Percentiles rank a stretch among this genome's conserved stretches.
Evolutionary conservation across 192 early-diverging fungal genomes (phyloP).

Genomic region (Coemansia sp.): DNA sequence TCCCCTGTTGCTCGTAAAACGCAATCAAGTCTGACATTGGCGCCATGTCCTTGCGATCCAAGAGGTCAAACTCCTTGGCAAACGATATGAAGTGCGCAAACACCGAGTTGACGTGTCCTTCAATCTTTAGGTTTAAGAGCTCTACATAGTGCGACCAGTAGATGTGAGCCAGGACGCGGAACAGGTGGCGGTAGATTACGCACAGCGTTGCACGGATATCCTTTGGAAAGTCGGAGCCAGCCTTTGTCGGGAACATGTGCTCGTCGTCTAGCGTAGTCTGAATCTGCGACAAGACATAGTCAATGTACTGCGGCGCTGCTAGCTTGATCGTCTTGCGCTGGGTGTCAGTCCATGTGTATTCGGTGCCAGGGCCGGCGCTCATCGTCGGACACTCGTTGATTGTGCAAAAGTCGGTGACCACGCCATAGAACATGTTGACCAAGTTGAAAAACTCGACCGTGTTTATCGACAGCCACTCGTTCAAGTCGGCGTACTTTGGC

Average conservation of each 20-base stretch:
- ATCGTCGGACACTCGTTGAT: constrained; percentile 79
- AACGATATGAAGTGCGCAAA: constrained; percentile 97
- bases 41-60: constrained; percentile 89
- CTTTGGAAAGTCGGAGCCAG: constrained; percentile 85
- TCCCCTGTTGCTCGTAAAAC: constrained; percentile 48
- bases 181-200: constrained; percentile 82
- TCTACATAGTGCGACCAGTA: constrained; percentile 91
- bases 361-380: constrained; percentile 78
- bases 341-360: constrained; percentile 94
- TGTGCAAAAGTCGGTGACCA: constrained; percentile 89
- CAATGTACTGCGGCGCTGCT: constrained; percentile 94
- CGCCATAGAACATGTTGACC: constrained; percentile 88
- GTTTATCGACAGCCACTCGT: constrained; percentile 93
- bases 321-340: constrained; percentile 79
- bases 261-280: constrained; percentile 90
- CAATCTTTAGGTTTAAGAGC: constrained; percentile 78
- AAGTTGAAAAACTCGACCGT: constrained; percentile 94
- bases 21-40: constrained; percentile 82
- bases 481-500: constrained; percentile 88
- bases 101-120: constrained; percentile 93
- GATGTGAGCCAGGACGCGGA: constrained; percentile 92
- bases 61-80: constrained; percentile 88
- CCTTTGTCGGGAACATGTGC: constrained; percentile 90
- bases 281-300: constrained; percentile 89
- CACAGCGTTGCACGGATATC: constrained; percentile 72